Evolutionary conservation across 1,139 yeast species (phyloP), one percentile per base, ranked within the genome.

Genomic region (Kurtzmaniella natalensis): DNA sequence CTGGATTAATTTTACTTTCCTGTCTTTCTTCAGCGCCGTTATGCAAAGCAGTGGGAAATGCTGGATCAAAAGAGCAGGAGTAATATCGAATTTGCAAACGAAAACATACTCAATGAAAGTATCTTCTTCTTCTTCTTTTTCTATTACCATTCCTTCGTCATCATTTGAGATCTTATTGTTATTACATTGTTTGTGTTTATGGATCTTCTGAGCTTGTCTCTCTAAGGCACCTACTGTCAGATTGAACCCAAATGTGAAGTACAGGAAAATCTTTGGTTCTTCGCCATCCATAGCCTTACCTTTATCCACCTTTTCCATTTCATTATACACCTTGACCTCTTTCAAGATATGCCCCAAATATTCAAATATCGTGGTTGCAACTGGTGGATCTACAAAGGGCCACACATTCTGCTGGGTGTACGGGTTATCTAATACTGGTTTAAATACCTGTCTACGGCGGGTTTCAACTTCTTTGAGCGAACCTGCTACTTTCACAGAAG

Each of bases 351-450:
- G 50, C 10, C 57, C 48, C 10, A 78, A 50, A 13, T 64, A 53
- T 16, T 72, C 73, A 8, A 70, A 32, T 3, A 78, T 53, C 34
- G 61, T 62, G 1, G 41, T 38, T 3, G 70, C 68, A 1, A 55
- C 40, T 4, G 60, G 53, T 1, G 68, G 67, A 3, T 60, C 65
- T 1, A 77, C 54, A 21, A 53, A 53, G 2, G 84, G 84, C 79
- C 83, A 78, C 21, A 53, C 34, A 32, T 59, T 59, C 1, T 70
- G 59, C 35, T 63, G 67, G 0, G 81, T 71, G 46, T 59, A 77
- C 3, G 85, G 83, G 42, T 76, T 77, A 24, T 78, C 79, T 15
- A 79, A 59, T 4, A 79, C 61, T 0, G 85, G 82, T 47, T 76
- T 78, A 51, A 73, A 75, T 3, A 77, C 74, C 40, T 74, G 77